Percentiles rank a stretch among this genome's conserved stretches.
Conservation (phyloP, 169 alveolate species). For the Plasmodium gonderi region DNA sequence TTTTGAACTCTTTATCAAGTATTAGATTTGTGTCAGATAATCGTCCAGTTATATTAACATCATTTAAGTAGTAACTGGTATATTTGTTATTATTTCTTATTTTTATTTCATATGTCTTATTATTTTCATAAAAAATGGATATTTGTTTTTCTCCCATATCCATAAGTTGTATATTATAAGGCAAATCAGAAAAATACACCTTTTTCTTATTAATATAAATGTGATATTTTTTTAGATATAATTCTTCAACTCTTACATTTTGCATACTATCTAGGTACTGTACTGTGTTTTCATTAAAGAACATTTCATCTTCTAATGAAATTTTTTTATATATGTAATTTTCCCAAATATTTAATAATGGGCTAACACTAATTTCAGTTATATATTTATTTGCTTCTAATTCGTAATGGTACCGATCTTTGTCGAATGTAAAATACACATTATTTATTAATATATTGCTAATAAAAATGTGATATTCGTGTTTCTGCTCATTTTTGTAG, state of each 20-base stretch:
- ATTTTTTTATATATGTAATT: slow-evolving; percentile 22
- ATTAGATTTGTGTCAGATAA: background rate
- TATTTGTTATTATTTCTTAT: slow-evolving; percentile 1
- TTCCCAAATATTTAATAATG: slow-evolving; percentile 40
- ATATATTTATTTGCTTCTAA: slow-evolving; percentile 1
- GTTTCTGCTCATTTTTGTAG: background rate
- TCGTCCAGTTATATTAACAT: background rate
- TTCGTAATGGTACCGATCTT: slow-evolving; percentile 12
- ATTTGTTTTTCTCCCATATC: background rate
- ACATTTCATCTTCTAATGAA: slow-evolving; percentile 15
- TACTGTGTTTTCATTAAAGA: slow-evolving; percentile 15
- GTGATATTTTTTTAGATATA: slow-evolving; percentile 14
- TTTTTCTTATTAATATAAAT: slow-evolving; percentile 28
- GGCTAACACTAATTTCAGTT: slow-evolving; percentile 16
- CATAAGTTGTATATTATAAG: background rate
- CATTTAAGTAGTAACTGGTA: slow-evolving; percentile 4
- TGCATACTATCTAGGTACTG: slow-evolving; percentile 5
- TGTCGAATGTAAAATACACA: background rate
- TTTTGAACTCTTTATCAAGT: slow-evolving; percentile 13
- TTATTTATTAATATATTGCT: slow-evolving; percentile 32
- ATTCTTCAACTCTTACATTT: background rate
- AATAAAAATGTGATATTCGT: slow-evolving; percentile 20
- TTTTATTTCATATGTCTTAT: slow-evolving; percentile 3
- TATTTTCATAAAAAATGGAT: slow-evolving; percentile 16
- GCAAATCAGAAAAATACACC: slow-evolving; percentile 25